These are phyloP conservation scores for Pseudognaphalium luteoalbum DNA, from an alignment of 129 eudicot genomes.

Conservation along the genomic window DNA sequence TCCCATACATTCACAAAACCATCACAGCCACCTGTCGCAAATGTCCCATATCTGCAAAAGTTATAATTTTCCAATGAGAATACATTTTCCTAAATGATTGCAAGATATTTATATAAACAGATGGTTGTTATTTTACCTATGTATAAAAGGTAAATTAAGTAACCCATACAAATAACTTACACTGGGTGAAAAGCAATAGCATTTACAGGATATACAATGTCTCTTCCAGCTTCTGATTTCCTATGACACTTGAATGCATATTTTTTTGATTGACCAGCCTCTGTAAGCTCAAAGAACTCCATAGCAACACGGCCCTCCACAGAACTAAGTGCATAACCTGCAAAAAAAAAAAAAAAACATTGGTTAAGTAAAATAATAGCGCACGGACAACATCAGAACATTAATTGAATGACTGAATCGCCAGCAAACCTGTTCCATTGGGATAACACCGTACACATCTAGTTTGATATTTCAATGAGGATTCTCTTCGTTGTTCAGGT, in stretches of 20 bases:
- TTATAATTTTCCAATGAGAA: not conserved
- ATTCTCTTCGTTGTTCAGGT: constrained; percentile 88
- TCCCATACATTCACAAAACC: constrained; percentile 93
- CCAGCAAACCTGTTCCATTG: constrained; percentile 72
- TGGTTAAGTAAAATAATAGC: not conserved
- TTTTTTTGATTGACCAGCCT: constrained; percentile 89
- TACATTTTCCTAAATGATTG: not conserved
- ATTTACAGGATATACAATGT: constrained; percentile 89
- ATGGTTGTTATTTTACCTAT: not conserved
- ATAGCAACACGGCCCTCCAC: constrained; percentile 97
- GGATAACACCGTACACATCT: constrained; percentile 94
- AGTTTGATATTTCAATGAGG: constrained; percentile 86
- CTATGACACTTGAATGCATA: constrained; percentile 94
- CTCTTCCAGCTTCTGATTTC: constrained; percentile 90
- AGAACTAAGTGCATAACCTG: constrained; percentile 93
- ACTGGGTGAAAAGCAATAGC: constrained; percentile 94
- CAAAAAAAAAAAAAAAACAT: constrained; percentile 25
- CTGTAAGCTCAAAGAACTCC: constrained; percentile 87
- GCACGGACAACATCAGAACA: not conserved
- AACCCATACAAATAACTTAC: constrained; percentile 40
- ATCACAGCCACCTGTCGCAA: constrained; percentile 94
- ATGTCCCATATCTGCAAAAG: constrained; percentile 76
- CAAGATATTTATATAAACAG: not conserved
- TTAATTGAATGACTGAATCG: not conserved
- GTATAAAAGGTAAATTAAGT: constrained; percentile 6